phyloP scores from a whole-genome alignment of 768 basidiomycete species.

The Podaxis carcinomalis region DNA sequence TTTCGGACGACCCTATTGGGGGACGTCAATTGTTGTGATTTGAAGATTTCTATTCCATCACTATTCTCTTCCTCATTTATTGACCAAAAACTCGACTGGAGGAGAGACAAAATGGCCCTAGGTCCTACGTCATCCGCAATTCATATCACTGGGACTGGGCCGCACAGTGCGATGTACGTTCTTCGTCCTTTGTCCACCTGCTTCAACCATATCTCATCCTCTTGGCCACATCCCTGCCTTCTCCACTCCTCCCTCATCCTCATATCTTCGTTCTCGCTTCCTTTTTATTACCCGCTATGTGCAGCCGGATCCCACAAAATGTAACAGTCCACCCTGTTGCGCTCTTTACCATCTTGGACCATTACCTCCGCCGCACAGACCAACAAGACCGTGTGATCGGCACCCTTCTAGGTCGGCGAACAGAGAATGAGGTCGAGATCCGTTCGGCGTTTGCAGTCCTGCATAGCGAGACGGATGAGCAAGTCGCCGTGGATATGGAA shows the following conservation, averaged over 20 bases:
- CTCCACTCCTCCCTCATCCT: neutral
- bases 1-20: conserved; percentile 22
- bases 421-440: conserved; percentile 66
- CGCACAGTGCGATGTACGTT: conserved; percentile 37
- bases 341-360: conserved; percentile 93
- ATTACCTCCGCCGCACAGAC: conserved; percentile 86
- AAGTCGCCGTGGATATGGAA: conserved; percentile 95
- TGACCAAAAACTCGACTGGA: conserved; percentile 14
- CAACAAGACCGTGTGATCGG: conserved; percentile 89
- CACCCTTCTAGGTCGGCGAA: conserved; percentile 84
- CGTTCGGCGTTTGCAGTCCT: conserved; percentile 87
- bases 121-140: conserved; percentile 47
- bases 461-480: conserved; percentile 88
- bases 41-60: conserved; percentile 15
- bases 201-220: conserved; percentile 5
- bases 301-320: conserved; percentile 64
- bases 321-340: conserved; percentile 90
- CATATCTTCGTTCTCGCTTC: neutral
- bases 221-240: neutral
- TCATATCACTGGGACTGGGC: conserved; percentile 36
- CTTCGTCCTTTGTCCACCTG: neutral
- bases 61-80: neutral
- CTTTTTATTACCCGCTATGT: neutral
- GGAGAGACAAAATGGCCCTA: conserved; percentile 34
- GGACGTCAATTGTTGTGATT: conserved; percentile 13